Evolutionary conservation across 2,329 filamentous ascomycete species (phyloP).

Genomic region (Diplodia corticola): DNA sequence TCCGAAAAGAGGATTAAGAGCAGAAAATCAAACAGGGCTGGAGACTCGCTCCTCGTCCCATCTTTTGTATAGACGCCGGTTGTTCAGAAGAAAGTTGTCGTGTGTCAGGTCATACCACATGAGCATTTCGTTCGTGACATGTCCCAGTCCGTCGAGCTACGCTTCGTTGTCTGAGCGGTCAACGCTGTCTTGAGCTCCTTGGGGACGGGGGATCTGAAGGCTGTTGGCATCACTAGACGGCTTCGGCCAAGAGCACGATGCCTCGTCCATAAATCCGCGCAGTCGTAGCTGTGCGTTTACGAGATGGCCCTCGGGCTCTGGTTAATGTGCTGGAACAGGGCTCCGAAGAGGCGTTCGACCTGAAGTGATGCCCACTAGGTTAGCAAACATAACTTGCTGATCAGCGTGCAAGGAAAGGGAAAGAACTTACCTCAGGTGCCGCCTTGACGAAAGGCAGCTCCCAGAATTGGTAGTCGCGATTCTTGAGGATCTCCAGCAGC

Average conservation of each 20-base stretch:
- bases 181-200: neutral
- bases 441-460: conserved; percentile 89
- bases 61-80: conserved; percentile 17
- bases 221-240: neutral
- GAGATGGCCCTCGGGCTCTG: conserved; percentile 43
- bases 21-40: conserved; percentile 11
- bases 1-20: conserved; percentile 13
- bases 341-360: conserved; percentile 50
- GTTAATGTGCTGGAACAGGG: conserved; percentile 48
- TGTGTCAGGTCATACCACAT: conserved; percentile 23
- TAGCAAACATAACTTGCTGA: conserved; percentile 13
- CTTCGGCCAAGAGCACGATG: neutral
- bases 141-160: neutral
- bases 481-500: conserved; percentile 86
- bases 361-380: conserved; percentile 29
- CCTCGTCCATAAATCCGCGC: neutral
- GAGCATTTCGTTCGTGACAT: conserved; percentile 17
- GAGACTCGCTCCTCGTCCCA: conserved; percentile 11
- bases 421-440: conserved; percentile 72
- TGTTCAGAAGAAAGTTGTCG: conserved; percentile 19
- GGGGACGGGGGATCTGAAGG: neutral
- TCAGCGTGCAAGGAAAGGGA: conserved; percentile 11
- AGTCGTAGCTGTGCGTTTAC: neutral
- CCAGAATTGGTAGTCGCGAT: conserved; percentile 88
- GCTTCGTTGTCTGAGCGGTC: neutral